Base-by-base conservation (phyloP, 495 filamentous ascomycete species). In the Xylaria palmicola region DNA sequence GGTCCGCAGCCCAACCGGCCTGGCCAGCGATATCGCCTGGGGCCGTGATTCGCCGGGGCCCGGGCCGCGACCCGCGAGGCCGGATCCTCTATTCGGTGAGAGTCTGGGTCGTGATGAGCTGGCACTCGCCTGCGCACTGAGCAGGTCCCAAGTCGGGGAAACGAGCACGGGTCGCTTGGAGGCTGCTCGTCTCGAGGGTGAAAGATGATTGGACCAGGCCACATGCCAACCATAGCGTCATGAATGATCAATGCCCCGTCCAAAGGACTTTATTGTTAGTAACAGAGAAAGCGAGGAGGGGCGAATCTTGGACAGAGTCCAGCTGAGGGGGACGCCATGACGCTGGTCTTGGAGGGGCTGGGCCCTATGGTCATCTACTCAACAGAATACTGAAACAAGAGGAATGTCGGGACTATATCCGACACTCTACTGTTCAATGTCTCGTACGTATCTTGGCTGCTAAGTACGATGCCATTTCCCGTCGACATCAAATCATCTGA, bases 21-120 rank as follows among this genome's bases (percentile, higher is more conserved):
- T n/a, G 40, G 36, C 57, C 17, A 44, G 39, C 15, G 27, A 34
- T 6, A 9, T 22, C 36, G 24, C 6, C 36, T 43, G 15, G 45
- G 26, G 19, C 6, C 19, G 29, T 29, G 24, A 52, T 52, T 52
- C 24, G 36, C 55, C 19, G 22, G 22, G n/a, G n/a, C 19, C 26
- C 12, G 13, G 45, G 56, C 13, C 34, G 22, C 34, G 47, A 9
- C 29, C 36, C 39, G 43, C 34, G 44, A 20, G 22, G 26, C 39
- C 22, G 17, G 36, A 34, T 39, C 36, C 44, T 26, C 26, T 40
- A 17, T 60, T 60, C 57, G 57, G 57, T 60, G 47, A 60, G 47
- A 44, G 39, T 55, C 27, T n/a, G 59, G 8, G 17, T 40, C 1
- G 15, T 62, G 59, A 62, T 62, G 30, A 39, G 59, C 27, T 55